Base-by-base conservation (phyloP, 1,139 yeast genomes). In the Debaryomyces coudertii region DNA sequence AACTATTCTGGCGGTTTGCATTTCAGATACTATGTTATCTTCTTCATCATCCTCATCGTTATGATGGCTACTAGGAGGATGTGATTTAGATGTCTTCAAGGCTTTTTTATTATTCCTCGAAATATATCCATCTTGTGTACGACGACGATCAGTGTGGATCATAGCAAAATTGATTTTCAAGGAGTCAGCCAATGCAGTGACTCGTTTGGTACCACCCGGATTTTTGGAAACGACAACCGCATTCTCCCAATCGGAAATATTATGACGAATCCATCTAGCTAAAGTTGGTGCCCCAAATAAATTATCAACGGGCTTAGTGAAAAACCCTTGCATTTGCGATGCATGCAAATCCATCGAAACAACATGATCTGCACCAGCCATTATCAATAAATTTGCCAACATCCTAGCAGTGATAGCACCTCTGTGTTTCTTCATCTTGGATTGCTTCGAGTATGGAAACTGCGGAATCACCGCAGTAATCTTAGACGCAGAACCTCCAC, bases 351-450 rank as follows among this genome's bases (percentile, higher is more conserved):
- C 99, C 98, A 93, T 92, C 5, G 97, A 89, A 35, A 93, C 95
- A 52, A 93, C 95, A 71, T 93, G 99, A 69, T 95, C 99, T 18
- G 98, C 99, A 53, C 99, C 99, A 1, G 99, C 98, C 95, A 93
- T 93, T 46, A 92, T 85, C 55, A 95, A 76, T 61, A 95, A 72
- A 58, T 93, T 93, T 48, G 99, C 98, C 64, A 95, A 79, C 99
- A 95, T 92, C 64, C 98, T 81, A n/a, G 99, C 99, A 4, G 99
- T 92, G 58, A 95, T 95, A 29, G 99, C 98, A 47, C 99, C 99
- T 69, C 99, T 80, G 63, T 93, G 98, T 67, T 90, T 93, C 73
- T 92, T 93, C 99, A 93, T 95, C 72, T 93, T 93, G 53, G 93
- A 84, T 68, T 95, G 99, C 66, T 93, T 95, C 22, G 97, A 90